Base-by-base conservation (phyloP, 306 rosid species). In the Corylus americana region DNA sequence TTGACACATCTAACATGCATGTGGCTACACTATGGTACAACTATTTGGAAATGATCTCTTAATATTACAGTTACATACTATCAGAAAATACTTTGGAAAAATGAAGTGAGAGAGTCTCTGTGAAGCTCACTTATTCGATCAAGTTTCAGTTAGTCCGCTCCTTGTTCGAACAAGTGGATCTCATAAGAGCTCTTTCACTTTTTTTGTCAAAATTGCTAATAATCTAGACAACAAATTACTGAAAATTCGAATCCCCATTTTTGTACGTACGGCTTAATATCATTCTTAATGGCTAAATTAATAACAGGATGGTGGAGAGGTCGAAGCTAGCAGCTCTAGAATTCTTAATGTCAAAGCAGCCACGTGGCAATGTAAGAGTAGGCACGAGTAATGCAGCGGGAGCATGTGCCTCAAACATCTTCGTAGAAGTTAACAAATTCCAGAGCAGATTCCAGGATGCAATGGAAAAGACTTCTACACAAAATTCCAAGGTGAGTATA, bases 261-360 rank as follows among this genome's bases (percentile, higher is more conserved):
- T 45, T 57, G 9, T 57, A 8, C 31, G 2, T 20, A 0, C 7
- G 1, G 11, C 63, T 18, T 20, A 9, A 18, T 42, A 14, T 49
- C 13, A 49, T 55, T 54, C 70, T 71, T 59, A 29, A 17, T 77
- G 76, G 16, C 39, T 76, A 77, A 80, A 70, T 47, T 27, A 78
- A 66, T 17, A 29, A 71, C 44, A 94, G 97, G 81, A 31, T 81
- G 53, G 98, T 94, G 75, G 95, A 87, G 83, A 91, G 92, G 85
- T 88, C 95, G 75, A 84, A 92, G 85, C 90, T 93, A 11, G 97
- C 98, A 78, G 97, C 97, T 75, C 81, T 94, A 53, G 98, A 94
- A 79, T 94, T 91, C 81, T 87, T 94, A 77, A 94, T 94, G 98
- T 91, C 97, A 5, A 94, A 92, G 89, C 95, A 94, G 80, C 97